These are phyloP conservation scores for Phytophthora kernoviae DNA, from an alignment of 352 stramenopile genomes.

Conservation along the genomic window DNA sequence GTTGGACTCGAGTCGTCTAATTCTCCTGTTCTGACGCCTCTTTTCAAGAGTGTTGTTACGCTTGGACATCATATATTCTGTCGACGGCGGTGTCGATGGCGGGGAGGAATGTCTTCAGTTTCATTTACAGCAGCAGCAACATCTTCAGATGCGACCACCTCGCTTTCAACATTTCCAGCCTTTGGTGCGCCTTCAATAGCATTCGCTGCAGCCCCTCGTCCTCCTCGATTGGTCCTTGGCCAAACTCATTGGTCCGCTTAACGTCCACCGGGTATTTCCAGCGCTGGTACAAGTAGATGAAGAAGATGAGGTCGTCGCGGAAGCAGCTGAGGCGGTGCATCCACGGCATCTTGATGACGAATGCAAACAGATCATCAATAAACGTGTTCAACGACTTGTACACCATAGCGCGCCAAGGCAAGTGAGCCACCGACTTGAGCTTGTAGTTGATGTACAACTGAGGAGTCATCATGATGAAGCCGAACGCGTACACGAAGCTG, in stretches of 20 bases:
- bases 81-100: slow-evolving; percentile 35
- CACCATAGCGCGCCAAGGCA: slow-evolving; percentile 97
- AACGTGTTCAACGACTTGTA: slow-evolving; percentile 98
- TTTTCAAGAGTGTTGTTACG: slow-evolving; percentile 46
- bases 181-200: slow-evolving; percentile 28
- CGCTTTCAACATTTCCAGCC: slow-evolving; percentile 7
- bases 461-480: slow-evolving; percentile 99
- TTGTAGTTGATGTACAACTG: slow-evolving; percentile 99
- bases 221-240: slow-evolving; percentile 77
- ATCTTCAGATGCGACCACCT: slow-evolving; percentile 20
- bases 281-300: slow-evolving; percentile 99
- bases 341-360: slow-evolving; percentile 93
- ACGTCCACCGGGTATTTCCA: slow-evolving; percentile 96
- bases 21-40: slow-evolving; percentile 15
- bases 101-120: slow-evolving; percentile 26
- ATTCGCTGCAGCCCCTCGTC: slow-evolving; percentile 35
- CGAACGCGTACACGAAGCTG: slow-evolving; percentile 98
- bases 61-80: slow-evolving; percentile 64
- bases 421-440: slow-evolving; percentile 95
- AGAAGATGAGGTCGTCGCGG: slow-evolving; percentile 99
- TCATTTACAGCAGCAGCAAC: slow-evolving; percentile 25
- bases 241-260: slow-evolving; percentile 94
- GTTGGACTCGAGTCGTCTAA: neutral
- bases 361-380: slow-evolving; percentile 93
- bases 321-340: slow-evolving; percentile 99